These are phyloP conservation scores for Rubus parviflorus DNA, from an alignment of 306 rosid genomes.

Conservation along the genomic window DNA sequence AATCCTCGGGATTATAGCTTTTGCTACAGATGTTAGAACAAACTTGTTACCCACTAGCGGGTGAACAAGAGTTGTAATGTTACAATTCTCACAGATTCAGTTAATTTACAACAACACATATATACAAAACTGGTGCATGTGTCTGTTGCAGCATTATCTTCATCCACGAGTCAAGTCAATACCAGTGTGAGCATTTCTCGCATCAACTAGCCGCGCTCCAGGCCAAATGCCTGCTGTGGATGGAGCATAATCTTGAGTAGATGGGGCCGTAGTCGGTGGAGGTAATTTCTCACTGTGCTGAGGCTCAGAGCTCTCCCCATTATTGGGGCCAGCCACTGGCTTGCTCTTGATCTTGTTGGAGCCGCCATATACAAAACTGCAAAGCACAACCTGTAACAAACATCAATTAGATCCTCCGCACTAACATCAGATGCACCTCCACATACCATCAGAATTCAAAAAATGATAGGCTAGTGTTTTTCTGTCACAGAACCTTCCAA, in stretches of 20 bases:
- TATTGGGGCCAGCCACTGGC: slow-evolving; percentile 41
- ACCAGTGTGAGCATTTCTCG: slow-evolving; percentile 67
- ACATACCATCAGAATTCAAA: neutral
- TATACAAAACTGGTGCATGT: slow-evolving; percentile 63
- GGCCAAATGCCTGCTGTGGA: slow-evolving; percentile 62
- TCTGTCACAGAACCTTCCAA: neutral
- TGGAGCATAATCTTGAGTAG: slow-evolving; percentile 56
- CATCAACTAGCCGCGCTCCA: slow-evolving; percentile 51
- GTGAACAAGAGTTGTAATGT: slow-evolving; percentile 39
- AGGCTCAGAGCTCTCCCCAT: slow-evolving; percentile 44
- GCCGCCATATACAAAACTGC: slow-evolving; percentile 79
- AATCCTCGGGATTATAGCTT: slow-evolving; percentile 12
- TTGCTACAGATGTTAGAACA: slow-evolving; percentile 52
- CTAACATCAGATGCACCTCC: slow-evolving; percentile 1
- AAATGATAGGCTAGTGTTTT: neutral
- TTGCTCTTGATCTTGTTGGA: slow-evolving; percentile 59
- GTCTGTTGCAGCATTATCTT: slow-evolving; percentile 47
- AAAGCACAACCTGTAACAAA: slow-evolving; percentile 73
- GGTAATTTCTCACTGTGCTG: slow-evolving; percentile 53
- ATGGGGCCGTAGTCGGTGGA: slow-evolving; percentile 46
- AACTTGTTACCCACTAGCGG: slow-evolving; percentile 33
- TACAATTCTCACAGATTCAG: slow-evolving; percentile 49
- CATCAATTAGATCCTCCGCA: slow-evolving; percentile 3
- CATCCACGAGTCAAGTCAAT: slow-evolving; percentile 91
- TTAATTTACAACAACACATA: slow-evolving; percentile 65